Conservation (phyloP, 2,329 filamentous ascomycete species). For the Xylaria arbuscula region DNA sequence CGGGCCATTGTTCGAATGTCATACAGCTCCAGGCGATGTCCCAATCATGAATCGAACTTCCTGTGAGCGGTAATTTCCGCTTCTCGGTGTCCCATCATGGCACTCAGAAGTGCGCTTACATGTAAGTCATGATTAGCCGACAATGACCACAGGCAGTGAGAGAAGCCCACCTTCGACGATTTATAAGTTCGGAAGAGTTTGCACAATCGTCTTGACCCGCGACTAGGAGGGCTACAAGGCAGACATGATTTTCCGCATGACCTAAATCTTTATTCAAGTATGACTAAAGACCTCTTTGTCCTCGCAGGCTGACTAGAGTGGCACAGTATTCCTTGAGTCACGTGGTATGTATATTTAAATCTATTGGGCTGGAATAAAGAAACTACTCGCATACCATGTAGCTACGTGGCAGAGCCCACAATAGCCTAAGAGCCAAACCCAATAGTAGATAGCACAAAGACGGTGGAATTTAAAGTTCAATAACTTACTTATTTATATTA, state of each 20-base stretch:
- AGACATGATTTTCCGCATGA: neutral
- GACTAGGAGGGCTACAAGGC: neutral
- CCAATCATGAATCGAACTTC: neutral
- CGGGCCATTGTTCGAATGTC: neutral
- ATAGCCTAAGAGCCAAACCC: constrained; percentile 14
- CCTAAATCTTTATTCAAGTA: neutral
- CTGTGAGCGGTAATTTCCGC: neutral
- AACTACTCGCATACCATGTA: neutral
- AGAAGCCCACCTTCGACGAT: neutral
- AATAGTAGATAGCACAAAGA: neutral
- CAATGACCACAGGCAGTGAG: neutral
- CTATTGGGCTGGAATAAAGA: neutral
- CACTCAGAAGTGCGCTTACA: neutral
- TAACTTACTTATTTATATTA: neutral
- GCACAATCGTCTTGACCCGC: neutral
- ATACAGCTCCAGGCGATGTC: neutral
- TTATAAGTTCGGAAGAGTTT: neutral
- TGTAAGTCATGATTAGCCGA: neutral
- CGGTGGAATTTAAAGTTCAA: constrained; percentile 13
- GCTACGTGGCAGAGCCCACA: neutral
- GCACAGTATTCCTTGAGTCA: neutral
- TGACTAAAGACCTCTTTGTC: neutral
- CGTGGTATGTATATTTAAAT: neutral
- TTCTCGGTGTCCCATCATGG: neutral
- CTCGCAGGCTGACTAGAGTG: neutral